A percentile compares a stretch with the other conserved stretches of the same genome.
Evolutionary conservation across 768 basidiomycete genomes (phyloP).

Genomic region (Kwoniella sp.): DNA sequence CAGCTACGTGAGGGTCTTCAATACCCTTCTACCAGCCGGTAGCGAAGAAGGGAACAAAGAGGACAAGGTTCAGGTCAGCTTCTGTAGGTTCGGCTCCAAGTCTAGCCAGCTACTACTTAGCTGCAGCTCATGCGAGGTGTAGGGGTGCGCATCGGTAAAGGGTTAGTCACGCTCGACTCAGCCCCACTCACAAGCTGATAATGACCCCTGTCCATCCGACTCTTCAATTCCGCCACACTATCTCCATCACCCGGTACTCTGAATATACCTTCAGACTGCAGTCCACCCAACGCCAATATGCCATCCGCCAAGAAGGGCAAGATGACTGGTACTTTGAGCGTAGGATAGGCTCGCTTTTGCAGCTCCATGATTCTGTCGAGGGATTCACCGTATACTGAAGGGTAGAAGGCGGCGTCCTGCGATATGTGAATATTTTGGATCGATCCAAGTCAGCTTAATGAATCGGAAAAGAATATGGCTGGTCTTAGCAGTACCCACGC

Average conservation of each 20-base stretch:
- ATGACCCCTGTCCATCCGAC: slow-evolving; percentile 85
- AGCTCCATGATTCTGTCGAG: slow-evolving; percentile 78
- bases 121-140: no score
- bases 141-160: no score
- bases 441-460: no score
- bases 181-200: slow-evolving; percentile 70
- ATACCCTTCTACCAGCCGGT: slow-evolving; percentile 59
- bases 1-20: slow-evolving; percentile 86
- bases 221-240: slow-evolving; percentile 80
- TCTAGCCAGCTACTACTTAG: no score
- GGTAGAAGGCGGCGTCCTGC: slow-evolving; percentile 90
- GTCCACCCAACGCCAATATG: slow-evolving; percentile 83
- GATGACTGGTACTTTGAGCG: slow-evolving; percentile 84
- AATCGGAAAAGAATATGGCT: no score
- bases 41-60: background rate
- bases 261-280: slow-evolving; percentile 85
- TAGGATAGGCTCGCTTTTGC: slow-evolving; percentile 82
- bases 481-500: slow-evolving; percentile 65
- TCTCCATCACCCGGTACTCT: slow-evolving; percentile 89
- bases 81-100: no score
- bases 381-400: slow-evolving; percentile 89
- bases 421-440: no score
- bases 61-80: background rate
- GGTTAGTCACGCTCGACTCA: no score
- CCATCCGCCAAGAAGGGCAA: slow-evolving; percentile 91